Evolutionary conservation across 176 grass and related monocot species (phyloP).

Genomic region (sorghum (Sorghum bicolor)): Sorghum_bicolor_NCBIv3 NC_012877.2:65001-65500

Average conservation of each 20-base stretch:
- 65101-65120: slow-evolving; percentile 91
- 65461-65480: not conserved
- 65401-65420: slow-evolving; percentile 62
- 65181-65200: not conserved
- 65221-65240: too few relatives aligned
- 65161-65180: slow-evolving; percentile 46
- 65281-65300: slow-evolving; percentile 74
- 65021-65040: not conserved
- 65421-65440: slow-evolving; percentile 19
- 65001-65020: not conserved
- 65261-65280: slow-evolving; percentile 73
- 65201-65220: slow-evolving; percentile 18
- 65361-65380: slow-evolving; percentile 79
- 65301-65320: slow-evolving; percentile 73
- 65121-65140: slow-evolving; percentile 77
- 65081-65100: slow-evolving; percentile 43
- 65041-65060: not conserved
- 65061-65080: too few relatives aligned
- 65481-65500: not conserved
- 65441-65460: not conserved
- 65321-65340: slow-evolving; percentile 54
- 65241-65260: slow-evolving; percentile 28
- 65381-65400: slow-evolving; percentile 64
- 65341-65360: slow-evolving; percentile 76
- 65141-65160: slow-evolving; percentile 64